Conservation (phyloP, 306 rosid species). For the Dryas alaskensis region DNA sequence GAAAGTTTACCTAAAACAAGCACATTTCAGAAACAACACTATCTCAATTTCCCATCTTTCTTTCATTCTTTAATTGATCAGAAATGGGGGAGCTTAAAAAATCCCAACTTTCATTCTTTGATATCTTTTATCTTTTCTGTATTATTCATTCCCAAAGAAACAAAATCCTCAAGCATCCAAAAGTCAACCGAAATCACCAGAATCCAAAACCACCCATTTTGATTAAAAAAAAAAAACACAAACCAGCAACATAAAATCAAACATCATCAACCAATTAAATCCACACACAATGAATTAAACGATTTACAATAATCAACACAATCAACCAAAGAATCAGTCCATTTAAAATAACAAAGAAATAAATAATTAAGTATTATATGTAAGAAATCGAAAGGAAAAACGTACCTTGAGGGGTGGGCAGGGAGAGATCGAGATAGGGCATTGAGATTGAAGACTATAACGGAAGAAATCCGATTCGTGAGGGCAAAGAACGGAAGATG, state of each 20-base stretch:
- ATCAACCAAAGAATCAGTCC: neutral
- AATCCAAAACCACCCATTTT: neutral
- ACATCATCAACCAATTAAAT: neutral
- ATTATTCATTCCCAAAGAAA: no score
- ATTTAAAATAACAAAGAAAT: neutral
- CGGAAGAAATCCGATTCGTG: slow-evolving; percentile 36
- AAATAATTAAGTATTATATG: neutral
- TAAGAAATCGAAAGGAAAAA: slow-evolving; percentile 3
- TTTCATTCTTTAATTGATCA: neutral
- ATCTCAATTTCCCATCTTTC: neutral
- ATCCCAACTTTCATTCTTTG: no score
- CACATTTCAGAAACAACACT: neutral
- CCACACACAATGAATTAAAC: neutral
- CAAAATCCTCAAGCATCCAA: no score
- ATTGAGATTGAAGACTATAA: slow-evolving; percentile 57
- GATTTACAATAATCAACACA: slow-evolving; percentile 11
- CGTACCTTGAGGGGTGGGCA: slow-evolving; percentile 60
- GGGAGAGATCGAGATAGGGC: slow-evolving; percentile 44
- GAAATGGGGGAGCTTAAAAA: neutral
- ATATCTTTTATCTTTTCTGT: no score
- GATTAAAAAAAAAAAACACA: neutral
- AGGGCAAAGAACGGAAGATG: slow-evolving; percentile 35
- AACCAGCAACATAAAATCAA: neutral
- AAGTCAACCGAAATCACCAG: neutral
- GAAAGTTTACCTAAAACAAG: no score